Evolutionary conservation across 768 basidiomycete genomes (phyloP).

Genomic region (Galerina marginata): DNA sequence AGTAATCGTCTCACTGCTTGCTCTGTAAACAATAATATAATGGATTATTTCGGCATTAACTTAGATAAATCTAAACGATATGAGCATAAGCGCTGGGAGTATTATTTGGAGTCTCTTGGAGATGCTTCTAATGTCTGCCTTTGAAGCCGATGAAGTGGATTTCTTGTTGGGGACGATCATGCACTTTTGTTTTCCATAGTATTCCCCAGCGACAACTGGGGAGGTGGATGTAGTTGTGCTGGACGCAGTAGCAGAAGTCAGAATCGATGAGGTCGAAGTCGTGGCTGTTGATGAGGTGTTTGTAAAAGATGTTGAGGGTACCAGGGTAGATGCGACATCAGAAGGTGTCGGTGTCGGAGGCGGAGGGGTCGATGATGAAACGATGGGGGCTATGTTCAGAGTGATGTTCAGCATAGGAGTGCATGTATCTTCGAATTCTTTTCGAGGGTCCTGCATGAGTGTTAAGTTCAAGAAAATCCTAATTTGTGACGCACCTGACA

Average conservation of each 20-base stretch:
- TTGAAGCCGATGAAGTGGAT: no score
- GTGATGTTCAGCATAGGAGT: not conserved
- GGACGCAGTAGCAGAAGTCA: not conserved
- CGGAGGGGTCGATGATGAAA: not conserved
- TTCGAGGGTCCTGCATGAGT: not conserved
- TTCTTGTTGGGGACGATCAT: not conserved
- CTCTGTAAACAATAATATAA: no score
- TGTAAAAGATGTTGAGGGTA: not conserved
- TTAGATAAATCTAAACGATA: no score
- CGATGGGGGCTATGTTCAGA: not conserved
- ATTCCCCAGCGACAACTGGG: not conserved
- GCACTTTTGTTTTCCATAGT: slow-evolving; percentile 1
- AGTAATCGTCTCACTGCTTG: no score
- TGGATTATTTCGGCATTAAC: no score
- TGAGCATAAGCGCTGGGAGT: no score
- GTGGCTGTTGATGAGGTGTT: not conserved
- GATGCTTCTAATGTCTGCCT: no score
- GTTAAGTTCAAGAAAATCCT: not conserved
- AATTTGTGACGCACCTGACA: not conserved
- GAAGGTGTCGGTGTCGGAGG: not conserved
- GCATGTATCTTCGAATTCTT: slow-evolving; percentile 2
- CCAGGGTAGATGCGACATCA: not conserved
- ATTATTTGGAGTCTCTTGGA: no score
- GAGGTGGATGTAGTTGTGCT: not conserved
- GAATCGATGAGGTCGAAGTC: not conserved